Percentiles rank a stretch among this genome's conserved stretches.
phyloP scores from a whole-genome alignment of 176 grass and related monocot genomes.

The Miscanthus lutarioriparius region DNA sequence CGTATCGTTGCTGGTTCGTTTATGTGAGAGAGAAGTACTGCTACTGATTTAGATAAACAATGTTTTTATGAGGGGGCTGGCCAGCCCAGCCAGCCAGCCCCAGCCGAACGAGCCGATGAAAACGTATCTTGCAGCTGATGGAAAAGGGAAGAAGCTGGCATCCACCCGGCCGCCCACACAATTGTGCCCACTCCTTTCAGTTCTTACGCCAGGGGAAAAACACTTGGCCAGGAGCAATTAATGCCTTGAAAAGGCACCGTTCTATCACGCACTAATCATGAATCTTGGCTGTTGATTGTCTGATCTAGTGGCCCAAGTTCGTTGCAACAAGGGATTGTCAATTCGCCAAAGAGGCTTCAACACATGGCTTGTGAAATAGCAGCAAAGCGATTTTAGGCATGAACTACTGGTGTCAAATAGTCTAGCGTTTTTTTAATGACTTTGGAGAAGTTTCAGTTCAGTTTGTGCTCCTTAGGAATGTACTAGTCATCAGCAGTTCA shows the following conservation, averaged over 20 bases:
- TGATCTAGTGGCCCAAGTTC: background rate
- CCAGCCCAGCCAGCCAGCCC: too few relatives aligned
- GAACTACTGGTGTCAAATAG: background rate
- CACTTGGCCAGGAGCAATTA: slow-evolving; percentile 38
- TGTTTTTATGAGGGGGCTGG: too few relatives aligned
- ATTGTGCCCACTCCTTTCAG: background rate
- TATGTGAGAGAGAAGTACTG: too few relatives aligned
- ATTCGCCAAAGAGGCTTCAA: background rate
- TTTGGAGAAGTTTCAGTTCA: background rate
- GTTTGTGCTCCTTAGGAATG: background rate
- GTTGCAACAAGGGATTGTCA: background rate
- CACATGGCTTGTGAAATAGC: too few relatives aligned
- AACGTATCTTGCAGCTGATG: slow-evolving; percentile 43
- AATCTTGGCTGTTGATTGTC: slow-evolving; percentile 1
- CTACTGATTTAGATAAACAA: too few relatives aligned
- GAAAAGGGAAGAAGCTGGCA: slow-evolving; percentile 47
- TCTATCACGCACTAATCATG: background rate
- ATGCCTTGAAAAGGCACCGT: slow-evolving; percentile 3
- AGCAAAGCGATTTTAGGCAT: background rate
- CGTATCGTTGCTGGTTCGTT: too few relatives aligned
- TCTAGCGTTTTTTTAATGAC: background rate
- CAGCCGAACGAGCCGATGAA: too few relatives aligned
- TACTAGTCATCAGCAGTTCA: background rate
- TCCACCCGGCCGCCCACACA: slow-evolving; percentile 31
- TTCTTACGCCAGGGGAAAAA: background rate